Base-by-base conservation (phyloP, 305 asterid genomes). In the Ajuga reptans region DNA sequence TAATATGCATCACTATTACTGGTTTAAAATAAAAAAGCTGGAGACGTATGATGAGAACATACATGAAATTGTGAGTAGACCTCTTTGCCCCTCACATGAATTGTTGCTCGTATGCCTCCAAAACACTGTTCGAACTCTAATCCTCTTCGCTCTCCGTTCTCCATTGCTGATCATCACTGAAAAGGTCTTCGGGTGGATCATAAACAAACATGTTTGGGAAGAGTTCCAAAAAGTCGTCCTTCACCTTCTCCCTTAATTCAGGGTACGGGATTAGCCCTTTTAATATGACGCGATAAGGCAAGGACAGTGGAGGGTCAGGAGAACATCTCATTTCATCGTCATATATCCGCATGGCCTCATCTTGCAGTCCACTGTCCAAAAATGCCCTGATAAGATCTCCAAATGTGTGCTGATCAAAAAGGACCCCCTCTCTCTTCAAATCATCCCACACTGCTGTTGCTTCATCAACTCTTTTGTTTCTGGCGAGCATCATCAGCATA, bases 401-500 rank as follows among this genome's bases (percentile, higher is more conserved):
- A 72, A 90, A 92, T 3, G 96, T 92, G 59, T 88, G 98, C 80
- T 92, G 98, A 79, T 92, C 96, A 55, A 92, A 92, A 80, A 81
- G 89, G 47, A 92, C 90, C 61, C 74, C 84, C 78, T 92, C 95
- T 33, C 76, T 78, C 81, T 82, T 88, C 58, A 92, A 61, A 82
- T 92, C 96, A 12, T 58, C 83, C 96, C 98, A 92, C 12, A 92
- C 95, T 67, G 47, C 78, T 46, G 78, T 80, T 27, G 90, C 72
- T 78, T 88, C 93, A 1, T 85, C 95, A 24, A 83, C 83, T 71
- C 68, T 83, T 68, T 84, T 84, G 84, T 88, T 92, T 79, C 95
- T 86, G 17, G 98, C 91, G 60, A 92, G 96, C 97, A 90, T 92
- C 85, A 87, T 71, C 16, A 90, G 95, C 97, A 92, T 90, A 70